Evolutionary conservation across 177 flowering plant species (phyloP).

Genomic region (Telopea speciosissima): DNA sequence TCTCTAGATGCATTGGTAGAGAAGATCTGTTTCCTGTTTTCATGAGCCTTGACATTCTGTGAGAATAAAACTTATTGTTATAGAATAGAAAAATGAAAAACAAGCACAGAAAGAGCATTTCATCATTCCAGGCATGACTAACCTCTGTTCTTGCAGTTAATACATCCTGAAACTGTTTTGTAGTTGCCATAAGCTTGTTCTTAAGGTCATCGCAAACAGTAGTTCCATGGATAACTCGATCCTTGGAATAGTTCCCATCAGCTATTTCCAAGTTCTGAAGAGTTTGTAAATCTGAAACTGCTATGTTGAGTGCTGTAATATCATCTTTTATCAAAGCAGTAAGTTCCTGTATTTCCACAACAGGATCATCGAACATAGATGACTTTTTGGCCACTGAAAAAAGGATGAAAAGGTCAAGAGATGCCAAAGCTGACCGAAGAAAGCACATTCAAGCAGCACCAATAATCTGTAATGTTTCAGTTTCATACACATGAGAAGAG

Average conservation of each 20-base stretch:
- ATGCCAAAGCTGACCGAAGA: constrained; percentile 7
- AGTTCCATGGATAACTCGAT: constrained; percentile 60
- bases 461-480: neutral
- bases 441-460: neutral
- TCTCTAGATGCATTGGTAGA: constrained; percentile 58
- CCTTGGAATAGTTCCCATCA: constrained; percentile 57
- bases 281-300: constrained; percentile 63
- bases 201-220: constrained; percentile 83
- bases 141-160: constrained; percentile 78
- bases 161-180: constrained; percentile 78
- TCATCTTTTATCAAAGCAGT: constrained; percentile 69
- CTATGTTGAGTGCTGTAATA: constrained; percentile 55
- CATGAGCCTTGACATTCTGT: constrained; percentile 89
- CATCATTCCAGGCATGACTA: neutral
- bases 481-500: neutral
- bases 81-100: neutral
- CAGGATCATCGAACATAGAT: constrained; percentile 85
- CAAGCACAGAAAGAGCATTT: neutral
- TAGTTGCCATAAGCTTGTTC: constrained; percentile 68
- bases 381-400: constrained; percentile 75
- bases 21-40: constrained; percentile 74
- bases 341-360: constrained; percentile 69
- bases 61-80: neutral
- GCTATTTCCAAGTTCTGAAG: constrained; percentile 57
- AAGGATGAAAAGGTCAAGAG: constrained; percentile 9